Evolutionary conservation across 192 early-diverging fungal genomes (phyloP).

Genomic region (Thoreauomyces humboldtii): DNA sequence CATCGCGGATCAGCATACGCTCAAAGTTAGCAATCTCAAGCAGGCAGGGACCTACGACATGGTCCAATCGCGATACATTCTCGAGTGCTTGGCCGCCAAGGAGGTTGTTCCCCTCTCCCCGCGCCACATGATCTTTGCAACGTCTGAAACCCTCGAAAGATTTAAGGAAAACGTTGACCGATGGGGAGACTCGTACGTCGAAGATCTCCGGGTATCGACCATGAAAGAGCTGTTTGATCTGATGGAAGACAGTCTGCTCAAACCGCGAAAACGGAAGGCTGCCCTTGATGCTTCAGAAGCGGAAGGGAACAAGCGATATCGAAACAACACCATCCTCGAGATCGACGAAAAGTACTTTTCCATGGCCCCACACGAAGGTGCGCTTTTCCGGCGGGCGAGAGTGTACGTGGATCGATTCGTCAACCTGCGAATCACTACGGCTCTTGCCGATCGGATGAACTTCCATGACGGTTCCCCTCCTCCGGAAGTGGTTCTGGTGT

Average conservation of each 20-base stretch:
- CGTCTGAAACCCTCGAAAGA: conserved; percentile 43
- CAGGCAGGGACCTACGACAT: conserved; percentile 51
- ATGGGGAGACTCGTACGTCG: conserved; percentile 68
- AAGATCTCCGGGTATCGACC: conserved; percentile 45
- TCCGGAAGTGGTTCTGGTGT: neutral
- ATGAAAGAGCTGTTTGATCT: conserved; percentile 43
- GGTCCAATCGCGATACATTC: conserved; percentile 62
- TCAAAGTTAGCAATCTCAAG: conserved; percentile 56
- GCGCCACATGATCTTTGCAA: conserved; percentile 64
- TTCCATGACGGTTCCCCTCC: neutral
- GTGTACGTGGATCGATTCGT: conserved; percentile 33
- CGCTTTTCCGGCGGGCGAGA: conserved; percentile 18
- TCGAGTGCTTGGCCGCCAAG: conserved; percentile 55
- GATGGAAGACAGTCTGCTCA: neutral
- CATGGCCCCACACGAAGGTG: conserved; percentile 19
- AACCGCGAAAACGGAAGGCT: neutral
- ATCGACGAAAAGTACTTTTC: conserved; percentile 35
- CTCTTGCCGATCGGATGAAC: neutral
- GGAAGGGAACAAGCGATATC: neutral
- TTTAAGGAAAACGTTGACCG: conserved; percentile 61
- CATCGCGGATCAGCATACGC: conserved; percentile 35
- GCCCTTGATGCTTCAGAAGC: neutral
- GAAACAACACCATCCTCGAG: conserved; percentile 23
- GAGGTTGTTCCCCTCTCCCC: conserved; percentile 54
- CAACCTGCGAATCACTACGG: conserved; percentile 11